Percentiles rank a stretch among this genome's conserved stretches.
phyloP scores from a whole-genome alignment of 2,329 filamentous ascomycete species.

The Apiospora rasikravindrae region DNA sequence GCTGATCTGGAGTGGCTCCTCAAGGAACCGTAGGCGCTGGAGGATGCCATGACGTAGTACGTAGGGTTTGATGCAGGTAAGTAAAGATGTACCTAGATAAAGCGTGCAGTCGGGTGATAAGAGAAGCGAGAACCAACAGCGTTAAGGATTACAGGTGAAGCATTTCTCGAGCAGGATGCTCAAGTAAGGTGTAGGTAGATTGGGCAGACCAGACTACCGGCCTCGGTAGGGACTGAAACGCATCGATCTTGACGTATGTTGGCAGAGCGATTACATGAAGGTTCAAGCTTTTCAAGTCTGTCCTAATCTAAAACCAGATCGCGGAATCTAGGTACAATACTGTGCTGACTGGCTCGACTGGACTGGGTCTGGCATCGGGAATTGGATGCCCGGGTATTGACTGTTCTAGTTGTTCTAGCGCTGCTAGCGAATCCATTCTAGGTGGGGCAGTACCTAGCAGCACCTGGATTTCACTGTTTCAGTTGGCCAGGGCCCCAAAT shows the following conservation, averaged over 20 bases:
- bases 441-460: background rate
- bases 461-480: background rate
- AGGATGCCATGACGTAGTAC: conserved; percentile 29
- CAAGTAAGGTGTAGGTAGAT: background rate
- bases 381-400: background rate
- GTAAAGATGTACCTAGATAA: background rate
- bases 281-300: background rate
- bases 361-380: background rate
- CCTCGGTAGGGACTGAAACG: background rate
- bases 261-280: background rate
- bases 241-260: background rate
- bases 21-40: conserved; percentile 36
- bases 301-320: background rate
- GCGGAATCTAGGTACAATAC: background rate
- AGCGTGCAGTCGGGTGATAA: background rate
- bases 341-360: background rate
- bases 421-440: background rate
- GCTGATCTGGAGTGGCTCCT: conserved; percentile 21
- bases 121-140: background rate
- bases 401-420: background rate
- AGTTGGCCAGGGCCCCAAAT: background rate
- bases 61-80: no score
- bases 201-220: background rate
- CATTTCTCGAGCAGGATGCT: background rate
- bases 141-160: background rate